Percentiles rank a stretch among this genome's conserved stretches.
These are phyloP conservation scores for Suillus occidentalis DNA, from an alignment of 768 basidiomycete species.

Conservation along the genomic window DNA sequence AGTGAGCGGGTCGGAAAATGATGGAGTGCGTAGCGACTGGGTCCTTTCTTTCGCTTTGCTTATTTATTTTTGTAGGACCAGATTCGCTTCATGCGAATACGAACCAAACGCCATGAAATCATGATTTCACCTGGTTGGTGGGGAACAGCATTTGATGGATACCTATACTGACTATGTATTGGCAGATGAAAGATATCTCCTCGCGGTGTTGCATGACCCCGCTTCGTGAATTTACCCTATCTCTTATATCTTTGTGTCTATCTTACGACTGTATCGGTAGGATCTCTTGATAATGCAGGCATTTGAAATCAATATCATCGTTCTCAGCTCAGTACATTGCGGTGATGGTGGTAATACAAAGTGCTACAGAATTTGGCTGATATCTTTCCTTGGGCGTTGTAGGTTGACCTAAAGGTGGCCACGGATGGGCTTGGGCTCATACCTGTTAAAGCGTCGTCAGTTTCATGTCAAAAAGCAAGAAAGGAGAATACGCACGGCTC, in stretches of 20 bases:
- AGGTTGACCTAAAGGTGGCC: not conserved
- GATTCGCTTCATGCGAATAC: conserved; percentile 84
- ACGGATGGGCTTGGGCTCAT: conserved; percentile 21
- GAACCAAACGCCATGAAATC: conserved; percentile 88
- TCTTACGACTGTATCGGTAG: not conserved
- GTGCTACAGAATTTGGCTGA: not conserved
- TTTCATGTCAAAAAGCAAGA: not conserved
- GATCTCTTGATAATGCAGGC: conserved; percentile 1
- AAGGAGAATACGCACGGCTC: conserved; percentile 22
- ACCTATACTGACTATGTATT: not conserved
- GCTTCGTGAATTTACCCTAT: conserved; percentile 35
- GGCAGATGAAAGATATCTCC: conserved; percentile 73
- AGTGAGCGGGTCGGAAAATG: conserved; percentile 61
- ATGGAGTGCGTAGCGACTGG: conserved; percentile 45
- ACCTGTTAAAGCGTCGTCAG: conserved; percentile 14
- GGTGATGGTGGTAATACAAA: not conserved
- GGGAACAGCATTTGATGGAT: not conserved
- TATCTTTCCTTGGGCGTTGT: not conserved
- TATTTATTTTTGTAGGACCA: conserved; percentile 59
- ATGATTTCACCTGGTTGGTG: conserved; percentile 90
- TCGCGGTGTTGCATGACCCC: conserved; percentile 84
- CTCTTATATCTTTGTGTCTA: not conserved
- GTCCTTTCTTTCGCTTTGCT: not conserved
- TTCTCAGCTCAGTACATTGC: not conserved
- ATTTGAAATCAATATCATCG: not conserved